Evolutionary conservation across 176 grass and related monocot genomes (phyloP), one percentile per base, ranked within the genome.

Genomic region (Puya raimondii): DNA sequence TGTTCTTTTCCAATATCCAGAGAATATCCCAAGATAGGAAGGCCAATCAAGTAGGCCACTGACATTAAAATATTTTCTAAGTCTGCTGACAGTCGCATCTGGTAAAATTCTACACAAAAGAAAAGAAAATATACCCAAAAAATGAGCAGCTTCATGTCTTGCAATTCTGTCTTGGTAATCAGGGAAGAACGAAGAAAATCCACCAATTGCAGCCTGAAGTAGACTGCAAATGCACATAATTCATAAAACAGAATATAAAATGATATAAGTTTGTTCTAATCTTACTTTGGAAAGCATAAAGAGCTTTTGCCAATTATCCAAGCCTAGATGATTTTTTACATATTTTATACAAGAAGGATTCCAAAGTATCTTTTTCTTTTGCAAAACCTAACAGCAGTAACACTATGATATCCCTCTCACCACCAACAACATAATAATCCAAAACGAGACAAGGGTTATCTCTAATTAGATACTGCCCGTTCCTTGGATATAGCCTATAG

Each of bases 111-210:
- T 48, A 64, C 64, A 61, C 22, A 57, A 14, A 7, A 47, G 10
- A 4, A 23, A 50, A 29, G 58, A 18, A 42, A 11, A 23, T 16
- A 56, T 54, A 96, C 88, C 79, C 52, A 97, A 49, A 77, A 97
- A 92, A 67, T 97, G 93, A 68, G 93, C 93, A 61, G 93, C 89
- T 83, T 97, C 93, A 74, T 96, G 92, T 49, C 81, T 87, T 70
- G 88, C 79, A 79, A 96, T 96, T 64, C 92, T 91, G 57, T 96
- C 92, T 69, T 92, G 88, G 66, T 96, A 96, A 70, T 96, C 88
- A 71, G 88, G 92, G 47, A 96, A 96, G 61, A 91, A 79, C 2
- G 88, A 78, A 71, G 92, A 96, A 69, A 96, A 91, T 1, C 80
- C 81, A 65, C 79, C 88, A 47, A 96, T 92, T 85, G 73, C 81